These are phyloP conservation scores for Nematocida ausubeli DNA, from an alignment of 371 early-diverging fungal genomes.

Conservation along the genomic window DNA sequence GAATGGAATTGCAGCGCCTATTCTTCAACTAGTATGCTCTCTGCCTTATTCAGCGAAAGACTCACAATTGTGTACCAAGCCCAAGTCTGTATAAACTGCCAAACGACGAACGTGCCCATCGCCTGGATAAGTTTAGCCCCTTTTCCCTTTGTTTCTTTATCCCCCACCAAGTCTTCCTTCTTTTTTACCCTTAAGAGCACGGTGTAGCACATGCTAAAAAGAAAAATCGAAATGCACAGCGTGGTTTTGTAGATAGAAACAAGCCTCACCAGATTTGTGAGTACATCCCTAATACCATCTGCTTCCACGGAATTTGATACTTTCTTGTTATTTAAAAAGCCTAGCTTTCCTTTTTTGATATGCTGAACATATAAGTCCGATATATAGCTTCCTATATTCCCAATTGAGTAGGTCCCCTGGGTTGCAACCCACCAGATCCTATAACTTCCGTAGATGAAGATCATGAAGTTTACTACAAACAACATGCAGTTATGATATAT, in stretches of 20 bases:
- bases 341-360: not conserved
- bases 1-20: too few relatives aligned
- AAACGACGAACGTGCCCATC: not conserved
- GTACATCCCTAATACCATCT: not conserved
- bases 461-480: not conserved
- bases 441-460: not conserved
- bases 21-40: too few relatives aligned
- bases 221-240: not conserved
- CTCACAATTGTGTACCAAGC: not conserved
- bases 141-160: too few relatives aligned
- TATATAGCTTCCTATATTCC: not conserved
- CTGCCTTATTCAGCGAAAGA: not conserved
- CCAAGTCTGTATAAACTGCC: not conserved
- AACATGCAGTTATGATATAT: not conserved
- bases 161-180: not conserved
- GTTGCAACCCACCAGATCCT: not conserved
- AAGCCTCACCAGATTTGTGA: not conserved
- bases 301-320: not conserved
- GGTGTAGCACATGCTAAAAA: not conserved
- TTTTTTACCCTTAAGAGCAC: not conserved
- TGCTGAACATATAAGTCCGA: not conserved
- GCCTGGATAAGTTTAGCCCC: too few relatives aligned
- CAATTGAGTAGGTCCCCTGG: not conserved
- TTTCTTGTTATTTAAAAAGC: not conserved
- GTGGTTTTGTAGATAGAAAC: not conserved